Conservation (phyloP, 176 grass and related monocot genomes). For the Avena sativa region DNA sequence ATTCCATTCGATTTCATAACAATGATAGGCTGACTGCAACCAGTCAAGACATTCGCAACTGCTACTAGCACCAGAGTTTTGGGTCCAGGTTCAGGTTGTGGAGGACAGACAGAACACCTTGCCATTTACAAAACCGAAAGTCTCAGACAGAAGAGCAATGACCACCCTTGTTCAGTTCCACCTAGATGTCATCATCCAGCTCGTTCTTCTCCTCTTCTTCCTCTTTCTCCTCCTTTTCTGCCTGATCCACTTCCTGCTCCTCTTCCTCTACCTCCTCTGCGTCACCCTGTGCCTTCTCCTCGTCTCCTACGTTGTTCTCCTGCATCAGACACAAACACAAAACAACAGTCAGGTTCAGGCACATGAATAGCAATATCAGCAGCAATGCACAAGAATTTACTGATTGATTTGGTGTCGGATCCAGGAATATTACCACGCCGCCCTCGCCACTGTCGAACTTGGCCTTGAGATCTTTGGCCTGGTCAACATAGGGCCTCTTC, state of each 20-base stretch:
- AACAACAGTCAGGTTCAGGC: not conserved
- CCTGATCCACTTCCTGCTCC: slow-evolving; percentile 40
- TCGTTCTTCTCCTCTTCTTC: slow-evolving; percentile 41
- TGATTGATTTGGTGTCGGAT: too few relatives aligned
- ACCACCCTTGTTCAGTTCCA: not conserved
- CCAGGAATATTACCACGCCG: slow-evolving; percentile 36
- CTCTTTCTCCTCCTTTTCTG: not conserved
- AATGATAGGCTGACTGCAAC: slow-evolving; percentile 14
- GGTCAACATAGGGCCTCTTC: slow-evolving; percentile 77
- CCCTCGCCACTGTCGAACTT: slow-evolving; percentile 58
- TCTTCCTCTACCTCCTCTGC: not conserved
- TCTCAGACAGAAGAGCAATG: not conserved
- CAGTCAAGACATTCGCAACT: not conserved
- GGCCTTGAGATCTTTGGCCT: slow-evolving; percentile 71
- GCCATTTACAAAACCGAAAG: slow-evolving; percentile 38
- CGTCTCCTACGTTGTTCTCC: slow-evolving; percentile 22
- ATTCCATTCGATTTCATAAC: too few relatives aligned
- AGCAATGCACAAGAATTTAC: too few relatives aligned
- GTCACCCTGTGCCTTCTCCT: not conserved
- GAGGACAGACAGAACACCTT: not conserved
- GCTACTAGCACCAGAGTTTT: not conserved
- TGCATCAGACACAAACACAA: not conserved
- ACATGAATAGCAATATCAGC: not conserved
- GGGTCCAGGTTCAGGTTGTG: not conserved
- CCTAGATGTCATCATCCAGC: slow-evolving; percentile 53